Evolutionary conservation across 2,329 filamentous ascomycete species (phyloP).

Genomic region (Stemphylium lycopersici): DNA sequence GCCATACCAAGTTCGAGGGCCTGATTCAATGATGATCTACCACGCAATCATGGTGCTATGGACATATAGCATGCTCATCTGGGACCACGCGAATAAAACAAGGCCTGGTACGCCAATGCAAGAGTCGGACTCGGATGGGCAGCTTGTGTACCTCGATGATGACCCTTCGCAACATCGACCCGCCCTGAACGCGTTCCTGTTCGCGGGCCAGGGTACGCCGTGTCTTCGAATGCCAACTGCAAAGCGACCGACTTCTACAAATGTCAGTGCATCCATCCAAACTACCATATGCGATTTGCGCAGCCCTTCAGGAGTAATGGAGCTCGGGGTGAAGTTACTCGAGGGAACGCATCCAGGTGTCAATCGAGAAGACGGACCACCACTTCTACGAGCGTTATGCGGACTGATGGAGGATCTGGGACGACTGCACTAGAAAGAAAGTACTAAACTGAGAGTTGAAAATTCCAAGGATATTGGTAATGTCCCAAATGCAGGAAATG

Average conservation of each 20-base stretch:
- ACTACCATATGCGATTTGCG: slow-evolving; percentile 16
- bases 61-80: slow-evolving; percentile 33
- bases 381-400: slow-evolving; percentile 25
- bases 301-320: slow-evolving; percentile 25
- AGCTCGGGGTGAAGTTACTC: slow-evolving; percentile 22
- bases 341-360: slow-evolving; percentile 25
- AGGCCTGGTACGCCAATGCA: neutral
- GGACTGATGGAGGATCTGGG: slow-evolving; percentile 14
- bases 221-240: slow-evolving; percentile 14
- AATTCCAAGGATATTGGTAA: too few relatives aligned
- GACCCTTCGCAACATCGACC: slow-evolving; percentile 7
- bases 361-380: slow-evolving; percentile 22
- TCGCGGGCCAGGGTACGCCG: slow-evolving; percentile 13
- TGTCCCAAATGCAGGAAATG: too few relatives aligned
- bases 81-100: slow-evolving; percentile 23
- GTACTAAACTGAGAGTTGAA: too few relatives aligned
- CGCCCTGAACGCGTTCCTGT: slow-evolving; percentile 18
- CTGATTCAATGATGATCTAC: slow-evolving; percentile 27
- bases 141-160: slow-evolving; percentile 17
- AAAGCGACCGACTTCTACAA: neutral
- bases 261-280: neutral
- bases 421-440: neutral
- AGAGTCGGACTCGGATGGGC: neutral
- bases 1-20: slow-evolving; percentile 26
- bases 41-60: slow-evolving; percentile 31